Base-by-base conservation (phyloP, 1,139 yeast species). In the Sugiyamaella novakii region DNA sequence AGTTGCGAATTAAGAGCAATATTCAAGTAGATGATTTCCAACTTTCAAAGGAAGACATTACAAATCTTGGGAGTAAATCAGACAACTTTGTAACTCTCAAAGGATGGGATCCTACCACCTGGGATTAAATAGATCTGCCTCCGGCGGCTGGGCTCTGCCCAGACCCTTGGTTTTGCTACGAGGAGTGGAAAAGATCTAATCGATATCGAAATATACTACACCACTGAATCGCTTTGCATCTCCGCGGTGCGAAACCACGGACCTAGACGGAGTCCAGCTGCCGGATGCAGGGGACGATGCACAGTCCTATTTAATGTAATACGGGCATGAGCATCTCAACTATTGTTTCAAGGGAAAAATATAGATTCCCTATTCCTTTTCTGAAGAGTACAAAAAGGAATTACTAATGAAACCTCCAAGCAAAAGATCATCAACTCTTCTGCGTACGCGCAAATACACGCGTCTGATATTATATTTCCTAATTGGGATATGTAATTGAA, bases 1-100 rank as follows among this genome's bases (percentile, higher is more conserved):
- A 87, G 81, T 55, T 83, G 75, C 61, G 92, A 63, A 55, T 83
- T 62, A 55, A 72, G 54, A 62, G 76, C 63, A 70, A 72, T 61
- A 57, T 78, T 24, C 69, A 72, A 22, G 75, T 78, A n/a, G 69
- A 67, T 52, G 71, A 69, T 43, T 79, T 83, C 60, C 78, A 75
- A 41, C 27, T 45, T 34, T 51, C 61, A 53, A 18, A 42, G 18
- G 52, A 47, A 5, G 56, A 53, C 21, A 22, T 52, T 19, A 43
- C 49, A 5, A 35, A 12, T 14, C 41, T 53, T 22, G 50, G 52
- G 15, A 33, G 35, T 15, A 43, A 37, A 25, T 36, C 36, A 11
- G 45, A 17, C 7, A 24, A 47, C 17, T 43, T 29, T 22, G 27
- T 47, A 10, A 43, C 51, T 34, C 8, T 31, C 8, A 19, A 17